Evolutionary conservation across 2,329 filamentous ascomycete species (phyloP), one percentile per base, ranked within the genome.

Genomic region (Ophiostoma ulmi): DNA sequence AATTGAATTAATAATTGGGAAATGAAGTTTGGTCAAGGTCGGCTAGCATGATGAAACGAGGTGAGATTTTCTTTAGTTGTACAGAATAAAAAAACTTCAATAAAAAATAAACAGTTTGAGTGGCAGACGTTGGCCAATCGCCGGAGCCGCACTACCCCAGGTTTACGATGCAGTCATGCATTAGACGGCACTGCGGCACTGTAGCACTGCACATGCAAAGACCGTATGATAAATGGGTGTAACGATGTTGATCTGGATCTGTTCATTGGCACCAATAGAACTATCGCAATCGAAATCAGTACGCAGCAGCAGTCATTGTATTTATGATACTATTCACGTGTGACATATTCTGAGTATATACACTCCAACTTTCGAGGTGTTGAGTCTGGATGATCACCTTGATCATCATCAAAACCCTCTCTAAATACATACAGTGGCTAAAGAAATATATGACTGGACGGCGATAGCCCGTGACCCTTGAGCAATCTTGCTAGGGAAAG

Each of bases 91-190:
- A 11, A 14, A 14, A 31, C n/a, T 26, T 0, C 1, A 3, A 44
- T 17, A 14, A 11, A 26, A 8, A 55, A 2, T 22, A 22, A 10
- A n/a, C 48, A 5, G 22, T 13, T 5, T 26, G 3, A 5, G 2
- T 26, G 8, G 13, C 22, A 31, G 1, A 22, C 48, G 22, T 20
- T 48, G 17, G 17, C 44, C 7, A 8, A 58, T 26, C 17, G 2
- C n/a, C 22, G 52, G 52, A 58, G 52, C 52, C 52, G 52, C n/a
- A 58, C 52, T 58, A 58, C 52, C 52, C 52, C n/a, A 14, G 52
- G 3, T 26, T 26, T 2, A 7, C 10, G 52, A 58, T 31, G 22
- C n/a, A 58, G 13, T 22, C n/a, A 58, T 58, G n/a, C 10, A 4
- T 5, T 13, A 44, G n/a, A 31, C n/a, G n/a, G 52, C 11, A 22